Base-by-base conservation (phyloP, 441 rosid genomes). In the Gossypium gossypioides region DNA sequence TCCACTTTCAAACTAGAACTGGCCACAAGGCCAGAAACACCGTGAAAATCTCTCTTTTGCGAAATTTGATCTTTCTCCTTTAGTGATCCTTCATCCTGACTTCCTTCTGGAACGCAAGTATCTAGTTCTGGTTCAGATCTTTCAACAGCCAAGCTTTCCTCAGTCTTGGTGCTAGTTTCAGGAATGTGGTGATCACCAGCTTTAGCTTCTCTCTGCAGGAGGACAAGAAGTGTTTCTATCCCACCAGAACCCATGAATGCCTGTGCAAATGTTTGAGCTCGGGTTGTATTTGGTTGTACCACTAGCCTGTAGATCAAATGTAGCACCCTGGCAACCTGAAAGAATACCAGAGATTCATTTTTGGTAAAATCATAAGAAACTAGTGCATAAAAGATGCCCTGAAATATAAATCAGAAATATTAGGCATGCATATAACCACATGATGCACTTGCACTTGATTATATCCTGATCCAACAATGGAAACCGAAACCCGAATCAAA, bases 191-290 rank as follows among this genome's bases (percentile, higher is more conserved):
- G 78, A 71, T 96, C 96, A 34, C 97, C 96, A 84, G 85, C 85
- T 85, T 91, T 93, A 73, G 93, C 97, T 87, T 96, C 98, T 72
- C 88, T 86, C 76, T 96, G 99, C 80, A 96, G 86, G 77, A 96
- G 81, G 75, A 96, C 97, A 80, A 96, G 98, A 81, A 96, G 95
- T 42, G 95, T 90, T 83, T 96, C 99, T 83, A 93, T 82, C 72
- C 99, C 99, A 78, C 97, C 99, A 60, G 91, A 85, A 78, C 80
- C 77, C 77, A 96, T 80, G 78, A 93, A 93, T 77, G 88, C 92
- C 81, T 87, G 96, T 0, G 97, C 87, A 88, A 93, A 93, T 60
- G 80, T 78, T 68, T 82, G 81, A 79, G 99, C 95, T 87, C 89
- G 87, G 68, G 91, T 59, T 68, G 91, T 83, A 83, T 93, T 96